Percentiles rank a stretch among this genome's conserved stretches.
phyloP scores from a whole-genome alignment of 345 rosid species.

The Linum trigynum region DNA sequence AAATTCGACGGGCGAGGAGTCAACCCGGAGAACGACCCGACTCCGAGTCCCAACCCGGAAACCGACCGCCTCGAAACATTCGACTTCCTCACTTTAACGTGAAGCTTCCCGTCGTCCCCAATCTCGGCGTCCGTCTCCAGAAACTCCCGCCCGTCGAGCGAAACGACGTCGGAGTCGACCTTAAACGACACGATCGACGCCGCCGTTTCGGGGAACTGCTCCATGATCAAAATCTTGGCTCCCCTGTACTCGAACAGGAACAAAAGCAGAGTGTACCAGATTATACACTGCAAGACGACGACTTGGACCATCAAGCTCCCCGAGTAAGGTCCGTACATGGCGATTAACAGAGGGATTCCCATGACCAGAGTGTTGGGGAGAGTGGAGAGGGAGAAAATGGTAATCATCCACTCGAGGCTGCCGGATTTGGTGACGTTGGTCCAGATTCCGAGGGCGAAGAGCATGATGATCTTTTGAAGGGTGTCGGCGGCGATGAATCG shows the following conservation, averaged over 20 bases:
- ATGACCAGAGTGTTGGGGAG: conserved; percentile 6
- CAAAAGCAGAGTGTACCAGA: conserved; percentile 31
- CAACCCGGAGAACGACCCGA: conserved; percentile 25
- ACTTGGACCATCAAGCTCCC: conserved; percentile 24
- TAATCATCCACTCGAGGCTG: conserved; percentile 6
- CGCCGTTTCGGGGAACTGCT: conserved; percentile 39
- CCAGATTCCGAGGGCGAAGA: conserved; percentile 3
- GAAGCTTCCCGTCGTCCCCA: conserved; percentile 35
- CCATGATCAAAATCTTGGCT: conserved; percentile 32
- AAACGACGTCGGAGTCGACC: conserved; percentile 38
- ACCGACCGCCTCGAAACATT: conserved; percentile 30
- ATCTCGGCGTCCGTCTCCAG: conserved; percentile 38
- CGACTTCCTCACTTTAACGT: conserved; percentile 33
- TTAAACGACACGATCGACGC: conserved; percentile 39
- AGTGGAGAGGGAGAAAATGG: conserved; percentile 9
- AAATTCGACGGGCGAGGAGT: conserved; percentile 42
- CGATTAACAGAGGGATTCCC: conserved; percentile 5
- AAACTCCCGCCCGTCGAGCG: conserved; percentile 33
- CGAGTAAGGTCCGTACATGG: conserved; percentile 3
- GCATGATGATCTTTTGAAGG: conserved; percentile 9
- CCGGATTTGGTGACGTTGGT: conserved; percentile 1
- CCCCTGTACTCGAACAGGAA: conserved; percentile 40
- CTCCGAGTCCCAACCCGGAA: conserved; percentile 14
- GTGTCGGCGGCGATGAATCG: conserved; percentile 12
- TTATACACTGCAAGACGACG: conserved; percentile 28